These are phyloP conservation scores for Tricharina praecox DNA, from an alignment of 495 filamentous ascomycete species.

Conservation along the genomic window DNA sequence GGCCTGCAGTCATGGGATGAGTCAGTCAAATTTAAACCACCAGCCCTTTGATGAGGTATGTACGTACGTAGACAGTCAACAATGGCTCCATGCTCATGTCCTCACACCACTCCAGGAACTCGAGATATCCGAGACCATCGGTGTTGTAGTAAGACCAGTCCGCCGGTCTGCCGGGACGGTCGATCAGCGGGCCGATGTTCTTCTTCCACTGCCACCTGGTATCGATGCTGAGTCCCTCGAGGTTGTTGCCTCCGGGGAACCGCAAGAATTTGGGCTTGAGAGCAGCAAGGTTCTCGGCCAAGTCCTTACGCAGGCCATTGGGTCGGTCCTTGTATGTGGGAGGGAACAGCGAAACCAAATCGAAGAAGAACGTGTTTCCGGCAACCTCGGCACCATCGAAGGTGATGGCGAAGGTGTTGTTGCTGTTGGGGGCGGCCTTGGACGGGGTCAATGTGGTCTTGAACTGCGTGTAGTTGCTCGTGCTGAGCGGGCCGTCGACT, in stretches of 20 bases:
- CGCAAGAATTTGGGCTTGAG: slow-evolving; percentile 43
- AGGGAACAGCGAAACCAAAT: slow-evolving; percentile 49
- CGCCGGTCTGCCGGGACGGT: slow-evolving; percentile 44
- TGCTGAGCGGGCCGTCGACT: slow-evolving; percentile 22
- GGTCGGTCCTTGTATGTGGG: slow-evolving; percentile 45
- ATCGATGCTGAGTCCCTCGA: slow-evolving; percentile 38
- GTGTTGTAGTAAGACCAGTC: slow-evolving; percentile 37
- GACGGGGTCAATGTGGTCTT: slow-evolving; percentile 32
- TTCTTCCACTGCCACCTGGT: slow-evolving; percentile 52
- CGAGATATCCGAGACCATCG: slow-evolving; percentile 44
- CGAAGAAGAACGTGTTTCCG: slow-evolving; percentile 40
- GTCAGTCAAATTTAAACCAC: too few relatives aligned
- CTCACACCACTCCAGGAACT: slow-evolving; percentile 51
- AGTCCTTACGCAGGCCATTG: slow-evolving; percentile 46
- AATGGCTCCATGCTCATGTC: slow-evolving; percentile 43
- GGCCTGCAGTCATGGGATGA: too few relatives aligned
- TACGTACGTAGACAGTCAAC: slow-evolving; percentile 35
- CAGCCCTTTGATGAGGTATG: too few relatives aligned
- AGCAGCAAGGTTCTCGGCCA: slow-evolving; percentile 38
- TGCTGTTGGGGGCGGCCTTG: slow-evolving; percentile 36
- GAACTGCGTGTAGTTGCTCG: slow-evolving; percentile 34
- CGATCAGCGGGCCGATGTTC: slow-evolving; percentile 45
- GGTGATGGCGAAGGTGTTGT: slow-evolving; percentile 49
- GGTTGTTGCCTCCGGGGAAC: slow-evolving; percentile 51
- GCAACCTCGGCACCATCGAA: slow-evolving; percentile 36